Base-by-base conservation (phyloP, 2,329 filamentous ascomycete genomes). In the Didymella pinodella region DNA sequence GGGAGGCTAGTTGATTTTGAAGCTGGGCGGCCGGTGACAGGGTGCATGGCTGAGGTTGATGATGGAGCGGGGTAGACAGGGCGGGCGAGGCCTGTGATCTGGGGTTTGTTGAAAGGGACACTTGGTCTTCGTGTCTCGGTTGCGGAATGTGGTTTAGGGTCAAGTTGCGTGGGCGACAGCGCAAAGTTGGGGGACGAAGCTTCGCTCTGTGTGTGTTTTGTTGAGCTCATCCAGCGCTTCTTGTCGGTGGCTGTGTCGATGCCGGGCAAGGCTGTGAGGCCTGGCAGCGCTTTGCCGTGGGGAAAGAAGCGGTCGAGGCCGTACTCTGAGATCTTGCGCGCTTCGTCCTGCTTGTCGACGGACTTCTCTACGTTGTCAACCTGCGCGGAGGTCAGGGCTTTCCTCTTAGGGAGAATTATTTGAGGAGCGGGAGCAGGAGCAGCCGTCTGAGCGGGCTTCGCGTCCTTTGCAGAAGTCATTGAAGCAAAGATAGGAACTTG, bases 331-430 rank as follows among this genome's bases (percentile, higher is more conserved):
- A 54, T 40, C 16, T 40, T 59, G 32, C 61, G 48, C 25, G 57
- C 58, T 46, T 65, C 61, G 40, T 68, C 59, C 40, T 65, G 62
- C 55, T 64, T 66, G 28, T 63, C 59, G 52, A 65, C 65, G 53
- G 59, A 64, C 46, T 65, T 69, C 51, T 69, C 74, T 61, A 68
- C 74, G 56, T 77, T 77, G 63, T 74, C 69, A 71, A 77, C 72
- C 76, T 79, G 77, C 71, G 74, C 75, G 65, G 72, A 64, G 63
- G 77, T 79, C 75, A 81, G 72, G 68, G 77, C 74, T 74, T 79
- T 80, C 63, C 78, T 76, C 62, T 80, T 80, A 31, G 79, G 78
- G 58, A 80, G 70, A 63, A 75, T 66, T 57, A 79, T 68, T 66
- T 70, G 69, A 71, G 76, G 69, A 70, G 70, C 66, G 68, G 44